Evolutionary conservation across 2,329 filamentous ascomycete species (phyloP).

Genomic region (Acrodontium crateriforme): DNA sequence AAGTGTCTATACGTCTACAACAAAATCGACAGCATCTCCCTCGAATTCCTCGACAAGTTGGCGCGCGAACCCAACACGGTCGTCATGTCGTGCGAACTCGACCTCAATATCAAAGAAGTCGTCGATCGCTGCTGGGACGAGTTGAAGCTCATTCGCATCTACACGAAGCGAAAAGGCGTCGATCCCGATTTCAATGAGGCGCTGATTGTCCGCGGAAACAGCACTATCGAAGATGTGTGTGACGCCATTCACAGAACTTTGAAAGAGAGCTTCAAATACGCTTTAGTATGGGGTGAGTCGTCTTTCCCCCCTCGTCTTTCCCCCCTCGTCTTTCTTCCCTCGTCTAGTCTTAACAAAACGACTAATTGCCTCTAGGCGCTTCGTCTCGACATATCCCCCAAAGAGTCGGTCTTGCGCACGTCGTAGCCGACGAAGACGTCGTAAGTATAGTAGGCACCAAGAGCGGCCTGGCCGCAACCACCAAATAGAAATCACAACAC

Average conservation of each 20-base stretch:
- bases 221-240: constrained; percentile 91
- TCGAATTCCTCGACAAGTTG: constrained; percentile 84
- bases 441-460: constrained; percentile 45
- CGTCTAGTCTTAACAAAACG: no score
- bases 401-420: constrained; percentile 72
- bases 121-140: constrained; percentile 94
- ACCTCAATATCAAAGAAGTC: constrained; percentile 85
- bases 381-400: constrained; percentile 92
- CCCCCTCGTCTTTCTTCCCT: no score
- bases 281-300: constrained; percentile 93
- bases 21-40: constrained; percentile 91
- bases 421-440: constrained; percentile 58
- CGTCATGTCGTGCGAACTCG: constrained; percentile 95
- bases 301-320: no score
- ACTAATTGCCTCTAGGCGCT: no score
- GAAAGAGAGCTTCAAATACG: constrained; percentile 99
- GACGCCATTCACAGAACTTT: constrained; percentile 85
- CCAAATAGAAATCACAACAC: neutral
- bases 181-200: constrained; percentile 86
- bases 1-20: constrained; percentile 94
- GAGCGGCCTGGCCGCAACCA: constrained; percentile 21
- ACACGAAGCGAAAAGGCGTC: constrained; percentile 87
- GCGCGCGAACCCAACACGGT: constrained; percentile 87
- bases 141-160: constrained; percentile 75
- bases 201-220: constrained; percentile 77